phyloP scores from a whole-genome alignment of 1,284 basidiomycete species.

The Pseudozyma hubeiensis region DNA sequence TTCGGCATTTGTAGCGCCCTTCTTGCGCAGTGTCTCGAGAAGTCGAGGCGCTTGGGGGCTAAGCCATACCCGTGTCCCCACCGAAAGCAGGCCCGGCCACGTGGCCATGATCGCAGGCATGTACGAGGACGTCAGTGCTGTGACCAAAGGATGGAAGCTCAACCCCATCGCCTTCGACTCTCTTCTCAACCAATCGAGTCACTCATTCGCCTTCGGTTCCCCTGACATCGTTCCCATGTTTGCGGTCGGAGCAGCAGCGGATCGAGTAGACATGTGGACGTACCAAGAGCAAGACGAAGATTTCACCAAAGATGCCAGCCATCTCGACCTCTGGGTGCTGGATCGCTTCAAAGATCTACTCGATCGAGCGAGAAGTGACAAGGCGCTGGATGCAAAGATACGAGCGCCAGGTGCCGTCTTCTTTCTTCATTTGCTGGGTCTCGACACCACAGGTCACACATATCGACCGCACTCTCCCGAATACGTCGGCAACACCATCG shows the following conservation, averaged over 20 bases:
- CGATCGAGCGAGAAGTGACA: constrained; percentile 28
- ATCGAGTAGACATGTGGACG: constrained; percentile 80
- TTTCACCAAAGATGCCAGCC: constrained; percentile 76
- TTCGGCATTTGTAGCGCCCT: constrained; percentile 74
- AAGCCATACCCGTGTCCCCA: constrained; percentile 87
- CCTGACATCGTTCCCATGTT: constrained; percentile 94
- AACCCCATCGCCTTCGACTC: constrained; percentile 92
- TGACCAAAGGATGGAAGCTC: constrained; percentile 88
- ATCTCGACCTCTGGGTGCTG: constrained; percentile 83
- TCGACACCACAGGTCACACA: constrained; percentile 88
- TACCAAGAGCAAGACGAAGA: constrained; percentile 81
- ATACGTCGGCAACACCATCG: constrained; percentile 85
- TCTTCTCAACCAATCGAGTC: constrained; percentile 83
- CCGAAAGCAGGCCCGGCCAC: constrained; percentile 86
- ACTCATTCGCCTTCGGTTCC: constrained; percentile 85
- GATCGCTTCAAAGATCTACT: constrained; percentile 75
- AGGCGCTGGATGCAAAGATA: constrained; percentile 72
- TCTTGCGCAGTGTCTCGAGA: constrained; percentile 77
- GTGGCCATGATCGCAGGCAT: constrained; percentile 91
- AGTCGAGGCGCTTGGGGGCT: constrained; percentile 81
- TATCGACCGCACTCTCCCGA: constrained; percentile 88
- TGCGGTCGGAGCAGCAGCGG: constrained; percentile 75
- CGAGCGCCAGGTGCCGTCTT: constrained; percentile 76
- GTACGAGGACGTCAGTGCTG: constrained; percentile 92
- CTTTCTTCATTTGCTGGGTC: constrained; percentile 84